These are phyloP conservation scores for Fusarium buxicola DNA, from an alignment of 2,329 filamentous ascomycete species.

Conservation along the genomic window DNA sequence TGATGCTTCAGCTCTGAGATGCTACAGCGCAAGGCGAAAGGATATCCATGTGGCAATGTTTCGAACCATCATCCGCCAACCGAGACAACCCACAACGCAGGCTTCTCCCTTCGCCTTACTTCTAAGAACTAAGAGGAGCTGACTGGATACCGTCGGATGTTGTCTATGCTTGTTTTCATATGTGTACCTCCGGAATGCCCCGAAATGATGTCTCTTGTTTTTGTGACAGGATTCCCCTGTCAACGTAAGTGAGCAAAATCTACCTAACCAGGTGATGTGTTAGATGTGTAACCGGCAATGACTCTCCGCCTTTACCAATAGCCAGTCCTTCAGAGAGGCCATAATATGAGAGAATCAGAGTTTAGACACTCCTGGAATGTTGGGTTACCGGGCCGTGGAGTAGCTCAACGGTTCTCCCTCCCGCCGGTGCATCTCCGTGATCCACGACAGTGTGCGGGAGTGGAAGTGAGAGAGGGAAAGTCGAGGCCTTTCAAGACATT, in stretches of 20 bases:
- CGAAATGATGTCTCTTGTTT: conserved; percentile 12
- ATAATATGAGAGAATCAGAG: background rate
- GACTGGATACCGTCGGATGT: background rate
- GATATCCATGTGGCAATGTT: conserved; percentile 3
- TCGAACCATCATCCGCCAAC: conserved; percentile 1
- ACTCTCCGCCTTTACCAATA: background rate
- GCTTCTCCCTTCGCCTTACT: background rate
- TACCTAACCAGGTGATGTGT: background rate
- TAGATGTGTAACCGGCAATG: background rate
- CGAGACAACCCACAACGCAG: conserved; percentile 2
- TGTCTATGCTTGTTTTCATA: conserved; percentile 14
- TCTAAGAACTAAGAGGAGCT: background rate
- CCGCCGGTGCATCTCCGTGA: conserved; percentile 8
- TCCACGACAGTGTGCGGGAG: conserved; percentile 17
- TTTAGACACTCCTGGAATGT: background rate
- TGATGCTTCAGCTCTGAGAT: background rate
- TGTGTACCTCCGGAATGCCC: conserved; percentile 12
- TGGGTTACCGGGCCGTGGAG: background rate
- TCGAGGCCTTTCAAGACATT: too few relatives aligned
- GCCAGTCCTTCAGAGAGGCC: background rate
- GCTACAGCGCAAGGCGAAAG: conserved; percentile 3
- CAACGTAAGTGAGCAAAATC: background rate
- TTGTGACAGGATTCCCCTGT: background rate
- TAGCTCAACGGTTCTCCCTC: background rate
- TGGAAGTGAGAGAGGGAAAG: conserved; percentile 6